Base-by-base conservation (phyloP, 2,329 filamentous ascomycete genomes). In the Xylariaceae sp. region DNA sequence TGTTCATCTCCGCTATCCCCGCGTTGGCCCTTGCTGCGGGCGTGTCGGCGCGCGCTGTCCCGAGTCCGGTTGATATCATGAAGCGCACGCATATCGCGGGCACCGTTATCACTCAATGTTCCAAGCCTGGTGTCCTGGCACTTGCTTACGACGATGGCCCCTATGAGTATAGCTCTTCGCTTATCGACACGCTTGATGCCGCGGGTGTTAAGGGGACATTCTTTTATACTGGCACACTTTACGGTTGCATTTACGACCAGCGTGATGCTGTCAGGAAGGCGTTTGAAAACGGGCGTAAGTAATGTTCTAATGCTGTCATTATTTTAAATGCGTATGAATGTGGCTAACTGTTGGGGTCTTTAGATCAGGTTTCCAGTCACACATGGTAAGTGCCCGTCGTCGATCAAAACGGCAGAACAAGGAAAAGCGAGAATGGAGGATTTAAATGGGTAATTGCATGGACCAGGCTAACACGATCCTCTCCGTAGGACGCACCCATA, bases 61-160 rank as follows among this genome's bases (percentile, higher is more conserved):
- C 72, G 22, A 67, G 58, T 46, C 76, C 75, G 0, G 55, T 76
- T 37, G 68, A 73, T 32, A 58, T 74, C 51, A 67, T 77, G 57
- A 73, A 72, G 51, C 70, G 73, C 6, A 68, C 70, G 2, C 69
- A 72, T 30, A 68, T 65, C 10, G 65, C 72, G 1, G 76, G 76
- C 13, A 68, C 70, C 21, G 73, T 78, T 34, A 76, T 77, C 57
- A 72, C 70, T 8, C 70, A 74, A 57, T 79, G 76, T 66, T 65
- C 65, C 51, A 70, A 68, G 53, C 71, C 76, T 0, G 72, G 72
- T 12, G 70, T 74, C 39, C 65, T 81, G 2, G 76, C 78, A 0
- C 71, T 80, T n/a, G 77, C 78, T 1, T 80, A 77, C 56, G 78
- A 81, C 51, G 78, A 81, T 49, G 78, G 78, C 0, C 78, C 78